A percentile compares a stretch with the other conserved stretches of the same genome.
Evolutionary conservation across 1,139 yeast genomes (phyloP).

Genomic region (Magnusiomyces fungicola): DNA sequence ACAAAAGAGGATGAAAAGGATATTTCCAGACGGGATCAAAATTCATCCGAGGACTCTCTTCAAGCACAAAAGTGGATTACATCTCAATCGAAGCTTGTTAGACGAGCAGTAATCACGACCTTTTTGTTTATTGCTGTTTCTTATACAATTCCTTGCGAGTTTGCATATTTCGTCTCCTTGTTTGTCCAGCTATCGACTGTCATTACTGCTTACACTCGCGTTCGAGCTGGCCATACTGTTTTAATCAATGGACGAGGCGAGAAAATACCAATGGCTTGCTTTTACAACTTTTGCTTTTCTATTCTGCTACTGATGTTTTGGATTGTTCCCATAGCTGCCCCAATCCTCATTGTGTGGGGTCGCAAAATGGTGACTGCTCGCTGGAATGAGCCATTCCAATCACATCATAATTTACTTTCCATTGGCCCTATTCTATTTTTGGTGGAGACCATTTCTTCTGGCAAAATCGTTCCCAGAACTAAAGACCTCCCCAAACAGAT

Average conservation of each 20-base stretch:
- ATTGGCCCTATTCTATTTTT: conserved; percentile 29
- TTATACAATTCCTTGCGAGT: conserved; percentile 68
- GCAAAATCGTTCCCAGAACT: conserved; percentile 27
- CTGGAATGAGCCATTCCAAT: conserved; percentile 28
- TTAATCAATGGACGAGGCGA: background rate
- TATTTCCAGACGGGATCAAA: too few species aligned
- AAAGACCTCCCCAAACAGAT: conserved; percentile 14
- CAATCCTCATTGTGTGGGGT: conserved; percentile 32
- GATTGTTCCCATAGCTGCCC: conserved; percentile 30
- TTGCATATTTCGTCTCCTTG: conserved; percentile 57
- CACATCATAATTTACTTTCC: conserved; percentile 28
- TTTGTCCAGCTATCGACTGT: conserved; percentile 34
- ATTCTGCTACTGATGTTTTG: conserved; percentile 29
- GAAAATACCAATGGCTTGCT: conserved; percentile 10
- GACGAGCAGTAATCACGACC: conserved; percentile 30
- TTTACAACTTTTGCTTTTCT: conserved; percentile 24
- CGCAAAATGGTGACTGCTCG: conserved; percentile 27
- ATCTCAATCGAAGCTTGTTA: background rate
- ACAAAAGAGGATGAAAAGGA: conserved; percentile 28
- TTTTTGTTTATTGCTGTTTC: conserved; percentile 42
- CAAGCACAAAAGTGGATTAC: background rate
- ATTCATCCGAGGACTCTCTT: too few species aligned
- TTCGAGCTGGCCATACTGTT: background rate
- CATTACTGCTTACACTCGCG: conserved; percentile 8
- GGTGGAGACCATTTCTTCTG: conserved; percentile 25